Conservation (phyloP, 495 filamentous ascomycete genomes). For the Trichoderma asperelloides region DNA sequence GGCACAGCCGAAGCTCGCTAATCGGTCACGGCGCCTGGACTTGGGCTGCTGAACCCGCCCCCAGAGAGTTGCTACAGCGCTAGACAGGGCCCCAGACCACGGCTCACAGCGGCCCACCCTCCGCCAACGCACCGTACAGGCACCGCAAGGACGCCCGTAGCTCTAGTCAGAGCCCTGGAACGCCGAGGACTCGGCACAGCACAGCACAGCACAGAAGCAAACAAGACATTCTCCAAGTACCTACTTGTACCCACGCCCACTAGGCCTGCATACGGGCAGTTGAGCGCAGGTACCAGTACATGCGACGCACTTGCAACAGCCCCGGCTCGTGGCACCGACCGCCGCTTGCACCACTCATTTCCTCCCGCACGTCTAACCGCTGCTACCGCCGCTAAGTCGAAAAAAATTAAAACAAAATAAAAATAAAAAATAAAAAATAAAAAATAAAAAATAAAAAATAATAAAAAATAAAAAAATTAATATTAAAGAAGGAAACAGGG, state of each 20-base stretch:
- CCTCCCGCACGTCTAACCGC: neutral
- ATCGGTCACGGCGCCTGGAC: neutral
- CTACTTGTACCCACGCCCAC: too few species aligned
- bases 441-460: constrained; percentile 10
- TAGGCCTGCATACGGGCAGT: neutral
- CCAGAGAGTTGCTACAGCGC: neutral
- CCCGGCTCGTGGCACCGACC: neutral
- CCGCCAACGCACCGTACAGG: neutral
- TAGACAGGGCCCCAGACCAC: neutral
- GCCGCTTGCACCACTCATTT: neutral
- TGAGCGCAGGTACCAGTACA: neutral
- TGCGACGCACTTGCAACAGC: neutral
- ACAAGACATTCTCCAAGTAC: too few species aligned
- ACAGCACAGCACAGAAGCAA: neutral
- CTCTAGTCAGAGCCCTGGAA: neutral
- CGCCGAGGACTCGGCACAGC: neutral
- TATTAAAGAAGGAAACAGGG: neutral
- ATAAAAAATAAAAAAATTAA: constrained; percentile 7
- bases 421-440: constrained; percentile 8
- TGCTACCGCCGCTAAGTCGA: constrained; percentile 13
- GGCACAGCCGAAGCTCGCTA: constrained; percentile 2
- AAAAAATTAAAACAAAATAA: constrained; percentile 1
- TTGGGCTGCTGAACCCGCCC: neutral
- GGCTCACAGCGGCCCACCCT: constrained; percentile 1
- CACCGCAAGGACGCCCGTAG: neutral